phyloP scores from a whole-genome alignment of 2,329 filamentous ascomycete species.

The Aspergillus thermomutatus region DNA sequence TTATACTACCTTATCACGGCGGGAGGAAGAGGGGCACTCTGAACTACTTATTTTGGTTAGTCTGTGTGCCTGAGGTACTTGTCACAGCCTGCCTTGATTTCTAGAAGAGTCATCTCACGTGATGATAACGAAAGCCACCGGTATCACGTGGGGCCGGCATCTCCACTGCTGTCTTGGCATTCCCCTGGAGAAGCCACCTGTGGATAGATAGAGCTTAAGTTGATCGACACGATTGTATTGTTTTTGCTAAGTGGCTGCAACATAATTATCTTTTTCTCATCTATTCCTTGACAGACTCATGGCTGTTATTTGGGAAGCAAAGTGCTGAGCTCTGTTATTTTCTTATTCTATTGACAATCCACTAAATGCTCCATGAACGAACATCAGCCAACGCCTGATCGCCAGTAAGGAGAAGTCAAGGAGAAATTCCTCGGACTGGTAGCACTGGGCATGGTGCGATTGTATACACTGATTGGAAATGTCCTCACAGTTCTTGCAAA shows the following conservation, averaged over 20 bases:
- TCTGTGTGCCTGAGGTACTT: not conserved
- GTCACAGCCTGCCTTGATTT: not conserved
- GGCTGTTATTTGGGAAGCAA: not conserved
- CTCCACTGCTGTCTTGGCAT: conserved; percentile 17
- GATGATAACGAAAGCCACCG: conserved; percentile 4
- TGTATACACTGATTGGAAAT: conserved; percentile 52
- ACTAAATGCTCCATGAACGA: conserved; percentile 11
- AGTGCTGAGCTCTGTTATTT: not conserved
- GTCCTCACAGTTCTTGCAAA: conserved; percentile 85
- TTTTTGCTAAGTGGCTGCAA: not conserved
- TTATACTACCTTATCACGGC: conserved; percentile 3
- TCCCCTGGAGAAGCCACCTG: conserved; percentile 19
- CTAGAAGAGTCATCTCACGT: not conserved
- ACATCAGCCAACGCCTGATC: conserved; percentile 13
- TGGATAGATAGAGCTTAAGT: not conserved
- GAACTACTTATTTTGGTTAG: not conserved
- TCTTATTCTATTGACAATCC: not conserved
- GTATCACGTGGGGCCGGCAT: conserved; percentile 16
- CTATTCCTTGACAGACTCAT: not conserved
- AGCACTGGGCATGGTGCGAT: conserved; percentile 30
- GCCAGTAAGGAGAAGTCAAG: conserved; percentile 2
- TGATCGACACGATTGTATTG: not conserved
- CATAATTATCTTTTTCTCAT: not conserved
- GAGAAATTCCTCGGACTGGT: conserved; percentile 1
- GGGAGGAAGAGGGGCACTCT: conserved; percentile 18